Evolutionary conservation across 2,329 filamentous ascomycete genomes (phyloP).

Genomic region (Xylariales sp.): DNA sequence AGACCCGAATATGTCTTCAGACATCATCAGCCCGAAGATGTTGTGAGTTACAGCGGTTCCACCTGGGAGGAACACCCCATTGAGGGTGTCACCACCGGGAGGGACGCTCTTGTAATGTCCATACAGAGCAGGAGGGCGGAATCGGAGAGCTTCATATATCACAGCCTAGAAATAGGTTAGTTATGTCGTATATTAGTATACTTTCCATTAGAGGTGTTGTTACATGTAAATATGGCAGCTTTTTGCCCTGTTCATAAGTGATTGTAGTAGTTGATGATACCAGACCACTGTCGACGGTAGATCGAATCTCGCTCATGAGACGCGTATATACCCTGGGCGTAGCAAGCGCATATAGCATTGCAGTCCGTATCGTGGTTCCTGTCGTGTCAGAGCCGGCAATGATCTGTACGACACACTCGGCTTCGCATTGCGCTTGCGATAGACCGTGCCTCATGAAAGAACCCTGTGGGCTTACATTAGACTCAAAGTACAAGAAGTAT

Average conservation of each 20-base stretch:
- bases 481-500: background rate
- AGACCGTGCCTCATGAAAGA: constrained; percentile 23
- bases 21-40: background rate
- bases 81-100: constrained; percentile 21
- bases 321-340: constrained; percentile 35
- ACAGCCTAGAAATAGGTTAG: constrained; percentile 16
- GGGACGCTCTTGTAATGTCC: constrained; percentile 19
- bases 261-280: constrained; percentile 23
- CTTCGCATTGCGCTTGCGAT: constrained; percentile 16
- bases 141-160: constrained; percentile 29
- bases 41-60: constrained; percentile 27
- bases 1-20: constrained; percentile 28
- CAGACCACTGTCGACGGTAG: constrained; percentile 17
- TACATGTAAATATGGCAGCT: constrained; percentile 24
- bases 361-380: constrained; percentile 40
- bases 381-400: constrained; percentile 41
- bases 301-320: constrained; percentile 38
- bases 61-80: constrained; percentile 28
- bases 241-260: constrained; percentile 17
- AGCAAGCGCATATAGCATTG: constrained; percentile 40
- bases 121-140: constrained; percentile 24
- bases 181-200: background rate
- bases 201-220: background rate
- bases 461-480: constrained; percentile 11
- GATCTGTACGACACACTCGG: constrained; percentile 17